These are phyloP conservation scores for Cadophora sp. DNA, from an alignment of 2,329 filamentous ascomycete species.

Conservation along the genomic window DNA sequence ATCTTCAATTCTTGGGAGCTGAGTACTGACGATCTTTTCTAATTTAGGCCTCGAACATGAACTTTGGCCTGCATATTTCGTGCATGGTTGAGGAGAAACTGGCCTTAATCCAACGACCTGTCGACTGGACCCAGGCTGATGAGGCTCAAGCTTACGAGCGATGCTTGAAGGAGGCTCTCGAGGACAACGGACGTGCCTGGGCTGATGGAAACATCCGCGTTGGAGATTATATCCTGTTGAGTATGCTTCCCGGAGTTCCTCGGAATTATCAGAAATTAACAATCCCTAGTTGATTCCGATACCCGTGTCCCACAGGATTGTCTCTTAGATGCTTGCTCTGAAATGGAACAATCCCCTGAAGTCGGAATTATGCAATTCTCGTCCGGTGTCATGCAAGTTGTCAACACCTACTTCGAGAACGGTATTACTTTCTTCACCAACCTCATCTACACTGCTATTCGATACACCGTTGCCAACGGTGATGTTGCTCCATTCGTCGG, in stretches of 20 bases:
- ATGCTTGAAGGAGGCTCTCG: conserved; percentile 69
- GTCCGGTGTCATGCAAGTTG: conserved; percentile 81
- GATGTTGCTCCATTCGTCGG: conserved; percentile 82
- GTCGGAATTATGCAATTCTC: conserved; percentile 82
- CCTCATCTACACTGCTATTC: conserved; percentile 78
- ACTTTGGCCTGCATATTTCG: conserved; percentile 71
- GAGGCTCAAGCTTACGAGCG: conserved; percentile 71
- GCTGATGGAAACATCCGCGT: conserved; percentile 86
- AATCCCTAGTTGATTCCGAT: conserved; percentile 68
- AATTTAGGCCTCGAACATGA: conserved; percentile 78
- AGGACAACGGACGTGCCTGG: conserved; percentile 74
- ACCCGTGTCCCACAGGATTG: conserved; percentile 81
- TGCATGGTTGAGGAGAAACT: conserved; percentile 76
- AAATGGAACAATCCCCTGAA: conserved; percentile 81
- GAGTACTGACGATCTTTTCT: conserved; percentile 47
- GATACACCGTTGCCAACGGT: conserved; percentile 78
- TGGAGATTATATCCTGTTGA: conserved; percentile 81
- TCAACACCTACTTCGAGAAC: conserved; percentile 74
- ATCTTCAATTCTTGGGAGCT: conserved; percentile 15
- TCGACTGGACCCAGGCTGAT: conserved; percentile 71
- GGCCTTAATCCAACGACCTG: conserved; percentile 58
- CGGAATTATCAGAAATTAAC: conserved; percentile 25
- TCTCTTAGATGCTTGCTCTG: conserved; percentile 78
- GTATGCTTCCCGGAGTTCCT: conserved; percentile 38
- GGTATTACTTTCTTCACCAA: conserved; percentile 76